Base-by-base conservation (phyloP, 345 rosid species). In the Zanthoxylum bungeanum region DNA sequence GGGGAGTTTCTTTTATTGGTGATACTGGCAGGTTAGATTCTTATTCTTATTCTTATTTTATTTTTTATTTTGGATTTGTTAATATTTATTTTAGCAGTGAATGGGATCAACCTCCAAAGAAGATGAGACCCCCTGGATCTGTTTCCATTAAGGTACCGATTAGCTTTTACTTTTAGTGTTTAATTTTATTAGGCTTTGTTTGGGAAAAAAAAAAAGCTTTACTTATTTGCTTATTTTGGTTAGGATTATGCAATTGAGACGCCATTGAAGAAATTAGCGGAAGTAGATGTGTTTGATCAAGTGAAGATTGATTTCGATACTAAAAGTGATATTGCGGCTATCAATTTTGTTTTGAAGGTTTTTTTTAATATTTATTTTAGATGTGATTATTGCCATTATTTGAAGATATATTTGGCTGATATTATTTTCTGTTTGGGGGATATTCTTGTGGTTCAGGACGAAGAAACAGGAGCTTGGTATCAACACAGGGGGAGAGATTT, bases 191-290 rank as follows among this genome's bases (percentile, higher is more conserved):
- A n/a, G n/a, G n/a, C n/a, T n/a, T n/a, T n/a, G n/a, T n/a, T n/a
- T n/a, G n/a, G n/a, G n/a, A n/a, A n/a, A n/a, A n/a, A n/a, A n/a
- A n/a, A n/a, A n/a, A n/a, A n/a, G n/a, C 10, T 42, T 14, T 0
- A 24, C 4, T 51, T 6, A 1, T 33, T 28, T 21, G 37, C 37
- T 28, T 50, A 53, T 25, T 56, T 22, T 33, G 1, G 8, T 44
- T 34, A 94, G 97, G 97, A 90, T 81, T 90, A 94, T 80, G 98
- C 98, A 2, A 84, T 94, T 14, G 98, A 94, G 78, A 90, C 98
- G 37, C 90, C 97, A 22, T 75, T 92, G 82, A 72, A 81, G 85
- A 87, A 90, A 81, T 73, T 75, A 40, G 80, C 87, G 0, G 81
- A 81, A 76, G 89, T 80, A 73, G 86, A 85, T 47, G 46, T 72